Evolutionary conservation across 257 asterid genomes (phyloP).

Genomic region (Knoxia roxburghii): DNA sequence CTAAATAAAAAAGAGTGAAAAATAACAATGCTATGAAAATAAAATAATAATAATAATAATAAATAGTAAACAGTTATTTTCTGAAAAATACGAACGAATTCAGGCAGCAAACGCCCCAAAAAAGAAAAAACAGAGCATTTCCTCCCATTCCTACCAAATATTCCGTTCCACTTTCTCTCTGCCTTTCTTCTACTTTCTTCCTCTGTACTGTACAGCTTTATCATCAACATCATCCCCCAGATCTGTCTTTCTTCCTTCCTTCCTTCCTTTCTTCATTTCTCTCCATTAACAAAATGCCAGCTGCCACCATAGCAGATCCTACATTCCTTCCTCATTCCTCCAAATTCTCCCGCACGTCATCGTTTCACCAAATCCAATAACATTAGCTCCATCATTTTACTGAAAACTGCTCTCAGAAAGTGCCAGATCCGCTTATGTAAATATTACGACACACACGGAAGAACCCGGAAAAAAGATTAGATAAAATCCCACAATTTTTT

Average conservation of each 20-base stretch:
- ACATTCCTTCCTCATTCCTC: not conserved
- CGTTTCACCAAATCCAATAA: not conserved
- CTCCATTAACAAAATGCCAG: not conserved
- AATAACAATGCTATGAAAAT: too few relatives aligned
- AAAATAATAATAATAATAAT: too few relatives aligned
- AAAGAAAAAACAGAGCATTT: too few relatives aligned
- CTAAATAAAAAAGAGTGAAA: too few relatives aligned
- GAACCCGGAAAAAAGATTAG: not conserved
- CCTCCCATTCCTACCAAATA: not conserved
- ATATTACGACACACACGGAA: not conserved
- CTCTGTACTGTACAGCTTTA: not conserved
- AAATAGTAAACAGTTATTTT: too few relatives aligned
- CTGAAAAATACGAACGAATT: too few relatives aligned
- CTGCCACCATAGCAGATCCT: not conserved
- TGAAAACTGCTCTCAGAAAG: too few relatives aligned
- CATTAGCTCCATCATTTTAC: not conserved
- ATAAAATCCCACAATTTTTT: not conserved
- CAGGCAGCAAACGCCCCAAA: too few relatives aligned
- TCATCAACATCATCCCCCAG: constrained; percentile 3
- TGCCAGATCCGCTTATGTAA: constrained; percentile 10
- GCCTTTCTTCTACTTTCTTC: too few relatives aligned
- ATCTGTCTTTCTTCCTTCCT: not conserved
- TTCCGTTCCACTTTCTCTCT: not conserved
- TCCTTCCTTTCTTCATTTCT: not conserved
- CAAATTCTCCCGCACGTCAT: not conserved